Conservation (phyloP, 345 rosid genomes). For the Cochlearia excelsa region DNA sequence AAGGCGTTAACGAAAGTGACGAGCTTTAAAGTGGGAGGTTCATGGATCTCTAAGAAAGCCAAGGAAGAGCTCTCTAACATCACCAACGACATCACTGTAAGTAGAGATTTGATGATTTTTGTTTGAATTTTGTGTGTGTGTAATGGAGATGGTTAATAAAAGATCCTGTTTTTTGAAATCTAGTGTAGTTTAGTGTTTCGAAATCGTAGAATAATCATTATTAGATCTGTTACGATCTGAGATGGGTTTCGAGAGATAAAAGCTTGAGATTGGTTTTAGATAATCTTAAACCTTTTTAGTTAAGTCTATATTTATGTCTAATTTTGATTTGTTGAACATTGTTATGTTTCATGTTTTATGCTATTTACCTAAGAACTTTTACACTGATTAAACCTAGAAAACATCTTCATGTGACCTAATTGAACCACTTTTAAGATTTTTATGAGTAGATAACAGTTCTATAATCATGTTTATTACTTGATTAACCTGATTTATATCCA, state of each 20-base stretch:
- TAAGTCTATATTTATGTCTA: too few species aligned
- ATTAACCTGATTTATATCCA: too few species aligned
- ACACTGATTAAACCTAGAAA: too few species aligned
- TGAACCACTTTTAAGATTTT: too few species aligned
- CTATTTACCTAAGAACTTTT: too few species aligned
- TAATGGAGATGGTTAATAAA: not conserved
- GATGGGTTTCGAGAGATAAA: not conserved
- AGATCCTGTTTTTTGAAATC: not conserved
- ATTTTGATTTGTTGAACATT: too few species aligned
- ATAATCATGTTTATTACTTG: too few species aligned
- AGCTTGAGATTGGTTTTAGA: conserved; percentile 18
- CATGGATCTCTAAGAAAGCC: conserved; percentile 94
- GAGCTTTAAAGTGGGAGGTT: conserved; percentile 77
- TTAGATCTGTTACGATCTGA: conserved; percentile 33
- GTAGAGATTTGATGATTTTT: not conserved
- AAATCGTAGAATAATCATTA: conserved; percentile 16
- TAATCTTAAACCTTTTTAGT: too few species aligned
- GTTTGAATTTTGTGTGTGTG: not conserved
- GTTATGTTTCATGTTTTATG: too few species aligned
- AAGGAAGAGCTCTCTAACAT: conserved; percentile 84
- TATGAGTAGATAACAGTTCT: too few species aligned
- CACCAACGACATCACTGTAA: conserved; percentile 73
- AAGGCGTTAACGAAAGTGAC: conserved; percentile 80
- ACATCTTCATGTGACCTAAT: too few species aligned
- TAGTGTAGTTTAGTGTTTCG: conserved; percentile 11